Percentiles rank a stretch among this genome's conserved stretches.
Evolutionary conservation across 345 rosid species (phyloP).

Genomic region (Sisymbrium irio): DNA sequence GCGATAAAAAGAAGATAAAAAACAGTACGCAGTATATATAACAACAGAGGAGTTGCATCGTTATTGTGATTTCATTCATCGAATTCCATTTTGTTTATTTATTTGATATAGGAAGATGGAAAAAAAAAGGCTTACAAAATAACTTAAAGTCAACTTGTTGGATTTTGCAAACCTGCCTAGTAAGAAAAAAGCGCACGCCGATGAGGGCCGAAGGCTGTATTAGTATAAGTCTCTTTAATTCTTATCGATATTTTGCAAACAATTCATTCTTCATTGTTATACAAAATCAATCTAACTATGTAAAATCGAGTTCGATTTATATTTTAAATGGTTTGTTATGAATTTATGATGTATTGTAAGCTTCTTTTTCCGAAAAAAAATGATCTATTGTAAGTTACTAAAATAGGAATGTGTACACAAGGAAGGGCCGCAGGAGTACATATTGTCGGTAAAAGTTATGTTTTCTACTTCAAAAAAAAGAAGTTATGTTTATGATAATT

Average conservation of each 20-base stretch:
- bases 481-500: not conserved
- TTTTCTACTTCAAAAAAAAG: too few relatives aligned
- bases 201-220: not conserved
- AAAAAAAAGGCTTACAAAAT: not conserved
- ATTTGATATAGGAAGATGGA: not conserved
- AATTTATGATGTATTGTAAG: not conserved
- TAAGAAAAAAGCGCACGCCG: not conserved
- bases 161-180: conserved; percentile 17
- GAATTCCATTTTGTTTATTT: not conserved
- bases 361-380: too few relatives aligned
- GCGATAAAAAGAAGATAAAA: not conserved
- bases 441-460: not conserved
- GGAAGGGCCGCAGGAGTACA: not conserved
- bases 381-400: not conserved
- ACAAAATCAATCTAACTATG: not conserved
- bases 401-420: not conserved
- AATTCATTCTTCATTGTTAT: not conserved
- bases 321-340: not conserved
- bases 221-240: not conserved
- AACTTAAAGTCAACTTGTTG: not conserved
- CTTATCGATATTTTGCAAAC: not conserved
- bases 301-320: not conserved
- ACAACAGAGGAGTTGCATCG: not conserved
- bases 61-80: not conserved
- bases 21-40: not conserved